Evolutionary conservation across 2,329 filamentous ascomycete species (phyloP).

Genomic region (Talaromyces piceae): DNA sequence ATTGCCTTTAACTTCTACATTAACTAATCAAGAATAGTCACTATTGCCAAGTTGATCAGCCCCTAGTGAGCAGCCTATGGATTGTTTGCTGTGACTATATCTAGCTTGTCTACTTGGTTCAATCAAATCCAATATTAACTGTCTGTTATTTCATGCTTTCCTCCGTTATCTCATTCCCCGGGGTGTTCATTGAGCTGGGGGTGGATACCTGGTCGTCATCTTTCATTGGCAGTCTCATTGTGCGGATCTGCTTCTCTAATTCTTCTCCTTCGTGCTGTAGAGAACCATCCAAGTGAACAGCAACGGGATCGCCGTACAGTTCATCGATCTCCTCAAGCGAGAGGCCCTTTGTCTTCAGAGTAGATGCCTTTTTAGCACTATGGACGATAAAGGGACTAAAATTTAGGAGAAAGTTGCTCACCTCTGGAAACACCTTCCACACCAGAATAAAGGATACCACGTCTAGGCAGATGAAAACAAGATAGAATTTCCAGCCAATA

Average conservation of each 20-base stretch:
- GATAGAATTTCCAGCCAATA: not conserved
- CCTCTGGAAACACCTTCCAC: not conserved
- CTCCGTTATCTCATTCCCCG: not conserved
- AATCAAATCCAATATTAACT: not conserved
- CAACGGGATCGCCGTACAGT: conserved; percentile 14
- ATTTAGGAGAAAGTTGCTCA: conserved; percentile 24
- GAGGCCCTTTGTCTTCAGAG: conserved; percentile 19
- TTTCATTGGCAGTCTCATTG: not conserved
- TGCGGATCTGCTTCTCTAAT: not conserved
- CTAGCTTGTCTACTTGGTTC: not conserved
- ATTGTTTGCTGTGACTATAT: not conserved
- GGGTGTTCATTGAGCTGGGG: not conserved
- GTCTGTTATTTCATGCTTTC: not conserved
- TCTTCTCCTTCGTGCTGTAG: not conserved
- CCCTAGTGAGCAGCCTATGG: too few species aligned
- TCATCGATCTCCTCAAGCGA: conserved; percentile 27
- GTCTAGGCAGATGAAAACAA: not conserved
- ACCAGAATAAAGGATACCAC: not conserved
- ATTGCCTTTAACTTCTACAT: too few species aligned
- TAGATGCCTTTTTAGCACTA: conserved; percentile 40
- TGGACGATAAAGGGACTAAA: too few species aligned
- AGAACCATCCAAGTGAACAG: not conserved
- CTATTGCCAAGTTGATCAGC: too few species aligned
- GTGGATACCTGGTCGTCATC: not conserved
- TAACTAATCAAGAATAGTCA: too few species aligned